Conservation (phyloP, 2,329 filamentous ascomycete species). For the Pseudogymnoascus sp. region DNA sequence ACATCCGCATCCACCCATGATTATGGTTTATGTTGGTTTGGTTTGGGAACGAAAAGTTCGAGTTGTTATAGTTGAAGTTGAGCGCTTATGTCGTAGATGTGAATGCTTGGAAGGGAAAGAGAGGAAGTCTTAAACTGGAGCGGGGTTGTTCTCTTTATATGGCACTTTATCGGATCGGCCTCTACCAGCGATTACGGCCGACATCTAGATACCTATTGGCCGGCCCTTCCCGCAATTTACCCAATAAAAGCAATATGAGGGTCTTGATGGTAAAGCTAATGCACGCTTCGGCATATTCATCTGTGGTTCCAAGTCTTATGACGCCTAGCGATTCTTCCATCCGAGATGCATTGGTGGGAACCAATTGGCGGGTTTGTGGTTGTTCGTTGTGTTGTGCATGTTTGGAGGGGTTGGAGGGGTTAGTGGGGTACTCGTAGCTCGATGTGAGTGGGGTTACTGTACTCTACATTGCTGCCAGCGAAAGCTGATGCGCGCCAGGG, state of each 20-base stretch:
- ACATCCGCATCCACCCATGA: conserved; percentile 5
- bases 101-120: neutral
- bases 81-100: neutral
- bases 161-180: neutral
- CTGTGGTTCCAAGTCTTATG: neutral
- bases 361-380: neutral
- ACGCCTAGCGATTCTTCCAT: neutral
- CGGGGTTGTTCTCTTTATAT: neutral
- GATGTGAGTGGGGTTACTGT: neutral
- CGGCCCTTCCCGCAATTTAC: neutral
- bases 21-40: neutral
- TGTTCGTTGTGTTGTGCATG: neutral
- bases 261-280: neutral
- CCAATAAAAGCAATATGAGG: neutral
- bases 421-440: neutral
- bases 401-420: neutral
- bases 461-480: neutral
- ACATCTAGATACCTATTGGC: neutral
- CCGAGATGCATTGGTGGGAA: neutral
- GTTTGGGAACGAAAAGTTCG: neutral
- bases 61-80: neutral
- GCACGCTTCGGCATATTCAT: neutral
- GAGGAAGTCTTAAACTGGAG: neutral
- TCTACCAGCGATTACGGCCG: neutral
- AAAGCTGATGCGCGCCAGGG: neutral